Percentiles rank a stretch among this genome's conserved stretches.
phyloP scores from a whole-genome alignment of 495 filamentous ascomycete genomes.

The Venustampulla echinocandica region DNA sequence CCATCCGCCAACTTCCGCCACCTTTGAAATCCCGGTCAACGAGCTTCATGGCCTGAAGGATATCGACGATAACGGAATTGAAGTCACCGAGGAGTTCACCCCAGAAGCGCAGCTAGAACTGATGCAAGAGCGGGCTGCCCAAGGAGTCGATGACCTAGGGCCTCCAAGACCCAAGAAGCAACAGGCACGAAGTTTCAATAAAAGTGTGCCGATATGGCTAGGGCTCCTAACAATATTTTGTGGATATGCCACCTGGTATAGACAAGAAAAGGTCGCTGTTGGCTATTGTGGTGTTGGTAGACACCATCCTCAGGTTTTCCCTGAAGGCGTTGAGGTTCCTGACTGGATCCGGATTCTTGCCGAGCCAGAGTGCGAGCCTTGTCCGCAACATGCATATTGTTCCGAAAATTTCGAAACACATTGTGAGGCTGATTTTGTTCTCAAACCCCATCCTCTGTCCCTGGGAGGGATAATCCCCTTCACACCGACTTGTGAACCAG shows the following conservation, averaged over 20 bases:
- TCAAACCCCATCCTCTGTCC: constrained; percentile 75
- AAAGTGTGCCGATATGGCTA: constrained; percentile 47
- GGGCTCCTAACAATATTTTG: constrained; percentile 56
- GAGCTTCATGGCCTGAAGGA: constrained; percentile 12
- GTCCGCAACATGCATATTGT: constrained; percentile 85
- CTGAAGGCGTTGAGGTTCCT: constrained; percentile 39
- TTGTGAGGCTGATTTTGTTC: constrained; percentile 82
- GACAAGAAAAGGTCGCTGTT: constrained; percentile 88
- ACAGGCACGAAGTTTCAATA: constrained; percentile 7
- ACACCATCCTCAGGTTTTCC: constrained; percentile 38
- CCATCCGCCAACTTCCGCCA: constrained; percentile 32
- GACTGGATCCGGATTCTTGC: constrained; percentile 55
- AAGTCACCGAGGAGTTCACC: constrained; percentile 84
- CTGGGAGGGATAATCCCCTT: constrained; percentile 74
- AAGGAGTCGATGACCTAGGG: constrained; percentile 27
- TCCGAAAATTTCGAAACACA: constrained; percentile 63
- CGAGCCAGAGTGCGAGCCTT: constrained; percentile 85
- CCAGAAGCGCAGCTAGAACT: constrained; percentile 80
- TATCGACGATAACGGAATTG: constrained; percentile 31
- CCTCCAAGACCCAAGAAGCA: constrained; percentile 24
- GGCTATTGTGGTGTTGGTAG: constrained; percentile 89
- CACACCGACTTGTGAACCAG: constrained; percentile 88
- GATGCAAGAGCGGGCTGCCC: constrained; percentile 46
- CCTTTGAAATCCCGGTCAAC: constrained; percentile 32
- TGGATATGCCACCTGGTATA: constrained; percentile 73